Conservation (phyloP, 352 stramenopile genomes). For the Pilasporangium apinafurcum region DNA sequence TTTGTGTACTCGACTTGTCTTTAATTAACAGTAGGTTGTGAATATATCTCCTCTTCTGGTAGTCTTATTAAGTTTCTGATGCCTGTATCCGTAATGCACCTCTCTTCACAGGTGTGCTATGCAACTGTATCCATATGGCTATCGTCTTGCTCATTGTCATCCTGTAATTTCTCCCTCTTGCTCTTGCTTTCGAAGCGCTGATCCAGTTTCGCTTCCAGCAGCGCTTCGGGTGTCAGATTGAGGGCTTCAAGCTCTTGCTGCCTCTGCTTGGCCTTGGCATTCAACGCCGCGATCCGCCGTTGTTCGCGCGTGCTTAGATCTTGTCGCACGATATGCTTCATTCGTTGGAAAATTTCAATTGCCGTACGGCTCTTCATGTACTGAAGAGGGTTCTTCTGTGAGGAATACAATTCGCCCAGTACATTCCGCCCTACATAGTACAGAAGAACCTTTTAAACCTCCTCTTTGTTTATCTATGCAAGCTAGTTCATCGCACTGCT, state of each 20-base stretch:
- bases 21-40: too few relatives aligned
- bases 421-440: slow-evolving; percentile 12
- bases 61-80: too few relatives aligned
- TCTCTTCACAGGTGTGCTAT: too few relatives aligned
- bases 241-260: neutral
- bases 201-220: slow-evolving; percentile 9
- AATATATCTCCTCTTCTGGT: too few relatives aligned
- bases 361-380: slow-evolving; percentile 2
- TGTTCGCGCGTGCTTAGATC: slow-evolving; percentile 12
- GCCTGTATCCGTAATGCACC: too few relatives aligned
- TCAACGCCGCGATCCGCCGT: slow-evolving; percentile 14
- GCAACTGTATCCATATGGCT: neutral
- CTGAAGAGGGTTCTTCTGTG: slow-evolving; percentile 4
- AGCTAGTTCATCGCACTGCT: neutral
- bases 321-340: slow-evolving; percentile 11
- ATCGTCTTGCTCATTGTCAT: neutral
- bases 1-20: too few relatives aligned
- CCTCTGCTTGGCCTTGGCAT: slow-evolving; percentile 5
- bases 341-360: slow-evolving; percentile 9
- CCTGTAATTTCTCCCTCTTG: too few relatives aligned
- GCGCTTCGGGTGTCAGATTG: neutral
- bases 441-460: neutral
- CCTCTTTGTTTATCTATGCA: too few relatives aligned
- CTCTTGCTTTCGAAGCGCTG: slow-evolving; percentile 4
- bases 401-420: slow-evolving; percentile 15